Conservation (phyloP, 345 rosid genomes). For the Corymbia maculata region DNA sequence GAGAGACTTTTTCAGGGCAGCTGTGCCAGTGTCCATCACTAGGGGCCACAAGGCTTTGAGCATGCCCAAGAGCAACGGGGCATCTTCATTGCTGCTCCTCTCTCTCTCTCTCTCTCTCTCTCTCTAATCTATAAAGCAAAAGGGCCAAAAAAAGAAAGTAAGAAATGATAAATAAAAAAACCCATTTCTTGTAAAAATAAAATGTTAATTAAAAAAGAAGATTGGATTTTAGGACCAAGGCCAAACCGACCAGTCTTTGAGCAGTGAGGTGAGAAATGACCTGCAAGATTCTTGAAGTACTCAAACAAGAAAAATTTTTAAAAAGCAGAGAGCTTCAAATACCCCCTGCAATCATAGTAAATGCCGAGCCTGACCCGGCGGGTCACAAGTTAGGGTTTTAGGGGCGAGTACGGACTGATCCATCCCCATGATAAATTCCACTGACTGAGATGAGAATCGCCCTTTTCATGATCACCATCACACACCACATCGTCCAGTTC, state of each 20-base stretch:
- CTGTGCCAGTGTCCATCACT: background rate
- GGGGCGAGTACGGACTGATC: background rate
- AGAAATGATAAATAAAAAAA: background rate
- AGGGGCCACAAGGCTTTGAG: background rate
- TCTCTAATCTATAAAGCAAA: background rate
- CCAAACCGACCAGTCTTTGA: background rate
- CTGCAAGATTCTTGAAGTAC: background rate
- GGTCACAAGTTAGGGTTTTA: background rate
- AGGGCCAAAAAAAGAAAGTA: background rate
- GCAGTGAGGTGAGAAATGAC: background rate
- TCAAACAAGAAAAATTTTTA: background rate
- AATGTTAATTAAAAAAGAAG: background rate
- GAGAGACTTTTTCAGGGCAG: background rate
- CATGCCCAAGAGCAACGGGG: background rate
- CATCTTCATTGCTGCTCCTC: background rate
- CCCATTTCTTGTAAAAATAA: background rate
- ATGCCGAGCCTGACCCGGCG: background rate
- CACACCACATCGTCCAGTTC: background rate
- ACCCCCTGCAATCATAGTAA: background rate
- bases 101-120: background rate
- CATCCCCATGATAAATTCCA: background rate
- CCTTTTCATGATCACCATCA: background rate
- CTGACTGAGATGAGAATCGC: background rate
- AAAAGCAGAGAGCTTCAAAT: background rate
- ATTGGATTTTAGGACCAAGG: background rate